These are phyloP conservation scores for Henckelia pumila DNA, from an alignment of 257 asterid genomes.

Conservation along the genomic window DNA sequence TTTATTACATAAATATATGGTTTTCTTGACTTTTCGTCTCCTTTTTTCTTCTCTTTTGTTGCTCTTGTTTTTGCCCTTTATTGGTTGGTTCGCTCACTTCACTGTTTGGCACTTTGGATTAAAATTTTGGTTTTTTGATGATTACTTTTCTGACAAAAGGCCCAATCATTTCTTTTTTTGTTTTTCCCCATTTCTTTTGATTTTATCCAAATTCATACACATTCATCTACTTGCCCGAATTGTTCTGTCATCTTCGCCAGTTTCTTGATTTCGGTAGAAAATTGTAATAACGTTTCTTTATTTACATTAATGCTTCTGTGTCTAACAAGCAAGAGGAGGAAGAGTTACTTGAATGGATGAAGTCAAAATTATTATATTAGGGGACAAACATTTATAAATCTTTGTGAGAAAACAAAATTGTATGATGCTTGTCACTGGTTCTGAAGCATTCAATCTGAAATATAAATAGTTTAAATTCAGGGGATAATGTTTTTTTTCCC, in stretches of 20 bases:
- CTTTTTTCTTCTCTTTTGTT: background rate
- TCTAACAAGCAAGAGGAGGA: background rate
- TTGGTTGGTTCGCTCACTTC: background rate
- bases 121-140: background rate
- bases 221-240: background rate
- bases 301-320: background rate
- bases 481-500: constrained; percentile 2
- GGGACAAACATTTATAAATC: no score
- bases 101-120: background rate
- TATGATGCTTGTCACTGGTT: background rate
- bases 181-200: background rate
- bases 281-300: background rate
- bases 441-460: background rate
- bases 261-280: background rate
- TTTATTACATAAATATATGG: background rate
- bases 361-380: no score
- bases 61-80: background rate
- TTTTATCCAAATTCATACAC: background rate
- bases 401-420: no score
- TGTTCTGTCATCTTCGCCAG: background rate
- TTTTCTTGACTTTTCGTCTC: background rate
- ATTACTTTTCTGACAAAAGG: background rate
- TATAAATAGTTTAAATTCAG: background rate
- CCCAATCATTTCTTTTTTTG: background rate
- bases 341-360: no score